A percentile compares a stretch with the other conserved stretches of the same genome.
These are phyloP conservation scores for Hordeum marinum DNA, from an alignment of 176 grass and related monocot genomes.

Conservation along the genomic window DNA sequence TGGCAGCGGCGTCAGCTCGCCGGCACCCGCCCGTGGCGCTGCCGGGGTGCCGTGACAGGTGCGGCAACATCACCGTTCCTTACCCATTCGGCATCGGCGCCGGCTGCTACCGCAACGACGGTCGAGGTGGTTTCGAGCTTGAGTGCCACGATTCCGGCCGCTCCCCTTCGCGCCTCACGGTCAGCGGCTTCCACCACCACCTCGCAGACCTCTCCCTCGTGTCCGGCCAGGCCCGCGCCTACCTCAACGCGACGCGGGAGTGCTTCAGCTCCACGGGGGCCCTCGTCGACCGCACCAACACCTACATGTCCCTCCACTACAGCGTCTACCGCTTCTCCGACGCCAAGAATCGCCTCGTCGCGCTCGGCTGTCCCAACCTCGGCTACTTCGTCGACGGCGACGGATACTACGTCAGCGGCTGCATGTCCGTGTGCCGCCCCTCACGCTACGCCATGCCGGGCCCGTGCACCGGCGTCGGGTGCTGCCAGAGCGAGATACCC, in stretches of 20 bases:
- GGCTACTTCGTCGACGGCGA: background rate
- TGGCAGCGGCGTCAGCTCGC: background rate
- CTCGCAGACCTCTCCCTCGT: constrained; percentile 8
- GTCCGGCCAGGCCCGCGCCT: constrained; percentile 7
- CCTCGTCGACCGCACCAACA: too few relatives aligned
- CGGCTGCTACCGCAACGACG: constrained; percentile 19
- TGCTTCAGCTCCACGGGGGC: constrained; percentile 20
- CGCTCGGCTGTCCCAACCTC: constrained; percentile 31
- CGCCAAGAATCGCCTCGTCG: constrained; percentile 19
- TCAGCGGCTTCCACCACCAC: background rate
- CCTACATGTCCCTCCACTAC: background rate
- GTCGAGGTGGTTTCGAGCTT: background rate
- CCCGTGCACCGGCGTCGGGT: constrained; percentile 38
- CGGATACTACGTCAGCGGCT: constrained; percentile 28
- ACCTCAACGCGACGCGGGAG: background rate
- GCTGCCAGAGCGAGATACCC: constrained; percentile 43
- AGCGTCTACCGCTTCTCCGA: constrained; percentile 23
- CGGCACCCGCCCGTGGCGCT: background rate
- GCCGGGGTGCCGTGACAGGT: constrained; percentile 39
- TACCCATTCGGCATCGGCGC: constrained; percentile 55
- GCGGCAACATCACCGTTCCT: constrained; percentile 39
- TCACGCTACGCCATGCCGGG: background rate
- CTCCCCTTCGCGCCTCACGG: constrained; percentile 23
- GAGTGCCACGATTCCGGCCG: constrained; percentile 11
- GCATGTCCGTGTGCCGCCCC: constrained; percentile 40